Percentiles rank a stretch among this genome's conserved stretches.
phyloP scores from a whole-genome alignment of 2,329 filamentous ascomycete genomes.

The Parascedosporium putredinis region DNA sequence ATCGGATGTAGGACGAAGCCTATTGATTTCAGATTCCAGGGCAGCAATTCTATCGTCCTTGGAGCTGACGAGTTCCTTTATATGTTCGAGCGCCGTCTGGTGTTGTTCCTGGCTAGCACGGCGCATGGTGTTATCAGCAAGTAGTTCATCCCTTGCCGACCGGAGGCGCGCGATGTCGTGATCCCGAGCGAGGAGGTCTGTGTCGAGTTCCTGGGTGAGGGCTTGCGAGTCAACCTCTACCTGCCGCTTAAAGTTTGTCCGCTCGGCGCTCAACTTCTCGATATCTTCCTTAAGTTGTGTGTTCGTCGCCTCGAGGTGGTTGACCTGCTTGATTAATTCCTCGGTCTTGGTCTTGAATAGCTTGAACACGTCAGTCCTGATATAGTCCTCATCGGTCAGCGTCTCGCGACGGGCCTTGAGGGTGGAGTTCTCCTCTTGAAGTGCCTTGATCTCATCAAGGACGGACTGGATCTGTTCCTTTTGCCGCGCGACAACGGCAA shows the following conservation, averaged over 20 bases:
- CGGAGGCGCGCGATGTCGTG: slow-evolving; percentile 79
- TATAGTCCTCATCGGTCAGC: slow-evolving; percentile 85
- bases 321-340: slow-evolving; percentile 83
- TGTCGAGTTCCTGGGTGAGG: slow-evolving; percentile 67
- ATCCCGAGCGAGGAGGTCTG: slow-evolving; percentile 69
- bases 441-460: slow-evolving; percentile 61
- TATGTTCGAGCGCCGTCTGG: slow-evolving; percentile 55
- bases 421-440: slow-evolving; percentile 70
- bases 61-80: slow-evolving; percentile 70
- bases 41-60: slow-evolving; percentile 72
- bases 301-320: slow-evolving; percentile 83
- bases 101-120: slow-evolving; percentile 74
- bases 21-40: slow-evolving; percentile 71
- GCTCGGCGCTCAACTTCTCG: slow-evolving; percentile 73
- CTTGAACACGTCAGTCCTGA: slow-evolving; percentile 88
- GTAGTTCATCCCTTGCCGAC: slow-evolving; percentile 71
- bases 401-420: slow-evolving; percentile 58
- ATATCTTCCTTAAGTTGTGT: slow-evolving; percentile 75
- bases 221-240: slow-evolving; percentile 71
- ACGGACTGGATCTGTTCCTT: slow-evolving; percentile 80
- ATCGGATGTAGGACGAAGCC: slow-evolving; percentile 42
- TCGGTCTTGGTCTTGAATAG: slow-evolving; percentile 82
- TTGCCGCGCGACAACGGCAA: slow-evolving; percentile 67
- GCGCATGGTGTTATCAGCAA: slow-evolving; percentile 69
- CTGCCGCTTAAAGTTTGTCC: slow-evolving; percentile 69